Conservation (phyloP, 179 eudicot species). For the Spinacia oleracea region DNA sequence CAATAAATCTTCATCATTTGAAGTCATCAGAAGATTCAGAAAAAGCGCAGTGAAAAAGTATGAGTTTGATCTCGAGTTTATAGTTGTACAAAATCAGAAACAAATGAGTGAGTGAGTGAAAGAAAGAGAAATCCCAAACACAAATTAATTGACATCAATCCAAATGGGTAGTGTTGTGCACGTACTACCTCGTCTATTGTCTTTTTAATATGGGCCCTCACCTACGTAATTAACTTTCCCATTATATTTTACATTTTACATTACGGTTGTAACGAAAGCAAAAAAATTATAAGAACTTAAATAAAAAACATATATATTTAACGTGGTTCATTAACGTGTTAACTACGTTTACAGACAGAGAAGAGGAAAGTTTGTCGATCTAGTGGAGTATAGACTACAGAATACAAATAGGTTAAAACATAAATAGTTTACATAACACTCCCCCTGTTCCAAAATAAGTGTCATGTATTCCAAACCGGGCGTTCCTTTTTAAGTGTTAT, state of each 20-base stretch:
- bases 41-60: slow-evolving; percentile 5
- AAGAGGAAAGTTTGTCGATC: too few species aligned
- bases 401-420: too few species aligned
- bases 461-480: too few species aligned
- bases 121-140: background rate
- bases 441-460: too few species aligned
- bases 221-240: slow-evolving; percentile 13
- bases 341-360: too few species aligned
- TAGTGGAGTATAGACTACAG: too few species aligned
- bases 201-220: background rate
- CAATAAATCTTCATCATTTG: slow-evolving; percentile 8
- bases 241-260: background rate
- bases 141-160: slow-evolving; percentile 28
- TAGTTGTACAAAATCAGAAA: slow-evolving; percentile 7
- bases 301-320: too few species aligned
- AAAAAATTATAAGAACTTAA: too few species aligned
- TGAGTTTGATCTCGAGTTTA: slow-evolving; percentile 10
- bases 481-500: too few species aligned
- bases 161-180: slow-evolving; percentile 35
- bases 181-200: slow-evolving; percentile 35
- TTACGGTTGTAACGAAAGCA: too few species aligned
- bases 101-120: background rate
- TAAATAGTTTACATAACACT: too few species aligned
- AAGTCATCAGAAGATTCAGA: slow-evolving; percentile 26
- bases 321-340: too few species aligned